Conservation (phyloP, 2,329 filamentous ascomycete species). For the Alternaria brassicae region DNA sequence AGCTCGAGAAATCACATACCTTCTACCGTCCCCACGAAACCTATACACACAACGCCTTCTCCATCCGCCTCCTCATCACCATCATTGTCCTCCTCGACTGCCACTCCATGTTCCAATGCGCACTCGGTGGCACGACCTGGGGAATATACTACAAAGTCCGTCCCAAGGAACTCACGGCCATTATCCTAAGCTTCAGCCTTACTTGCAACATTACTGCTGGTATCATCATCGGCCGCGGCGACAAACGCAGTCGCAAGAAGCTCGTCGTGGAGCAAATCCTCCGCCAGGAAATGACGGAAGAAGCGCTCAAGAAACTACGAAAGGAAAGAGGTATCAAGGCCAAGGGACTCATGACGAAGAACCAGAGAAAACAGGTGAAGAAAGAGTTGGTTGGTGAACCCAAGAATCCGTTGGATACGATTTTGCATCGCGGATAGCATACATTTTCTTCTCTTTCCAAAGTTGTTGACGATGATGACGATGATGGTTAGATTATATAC, state of each 20-base stretch:
- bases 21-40: constrained; percentile 92
- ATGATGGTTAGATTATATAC: background rate
- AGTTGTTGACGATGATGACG: background rate
- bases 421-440: constrained; percentile 35
- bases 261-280: constrained; percentile 79
- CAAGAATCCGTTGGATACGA: constrained; percentile 37
- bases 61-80: constrained; percentile 73
- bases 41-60: constrained; percentile 81
- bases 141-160: constrained; percentile 74
- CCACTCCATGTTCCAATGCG: constrained; percentile 81
- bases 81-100: constrained; percentile 79
- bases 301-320: constrained; percentile 64
- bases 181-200: constrained; percentile 80
- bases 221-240: constrained; percentile 76
- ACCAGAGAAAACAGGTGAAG: constrained; percentile 30
- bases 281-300: constrained; percentile 74
- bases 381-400: constrained; percentile 30
- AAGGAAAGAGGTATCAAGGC: constrained; percentile 52
- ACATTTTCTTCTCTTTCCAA: background rate
- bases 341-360: constrained; percentile 36
- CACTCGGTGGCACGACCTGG: constrained; percentile 80
- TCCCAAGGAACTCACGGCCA: constrained; percentile 77
- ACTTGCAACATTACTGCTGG: constrained; percentile 79
- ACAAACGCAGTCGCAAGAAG: constrained; percentile 80
- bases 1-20: constrained; percentile 81